Evolutionary conservation across 2,329 filamentous ascomycete species (phyloP).

Genomic region (Fonsecaea multimorphosa): DNA sequence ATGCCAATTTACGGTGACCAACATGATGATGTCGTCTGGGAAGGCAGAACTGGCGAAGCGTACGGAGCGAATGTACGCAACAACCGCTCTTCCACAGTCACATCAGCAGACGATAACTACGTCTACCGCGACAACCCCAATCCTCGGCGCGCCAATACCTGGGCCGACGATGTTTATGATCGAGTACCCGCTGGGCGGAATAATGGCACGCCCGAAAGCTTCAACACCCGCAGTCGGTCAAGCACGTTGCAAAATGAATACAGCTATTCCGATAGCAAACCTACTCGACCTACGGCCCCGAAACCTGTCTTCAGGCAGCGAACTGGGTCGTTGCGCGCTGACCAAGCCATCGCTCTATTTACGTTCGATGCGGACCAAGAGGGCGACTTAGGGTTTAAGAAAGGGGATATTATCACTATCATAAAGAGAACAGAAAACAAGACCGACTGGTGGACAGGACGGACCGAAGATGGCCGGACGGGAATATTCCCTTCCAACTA

Average conservation of each 20-base stretch:
- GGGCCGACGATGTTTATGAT: slow-evolving; percentile 58
- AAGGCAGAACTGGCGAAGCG: slow-evolving; percentile 72
- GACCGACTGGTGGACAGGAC: slow-evolving; percentile 97
- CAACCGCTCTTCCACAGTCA: slow-evolving; percentile 63
- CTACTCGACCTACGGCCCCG: slow-evolving; percentile 80
- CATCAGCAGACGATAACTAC: slow-evolving; percentile 56
- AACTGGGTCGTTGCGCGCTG: slow-evolving; percentile 58
- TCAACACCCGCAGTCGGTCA: slow-evolving; percentile 47
- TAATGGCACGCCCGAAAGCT: slow-evolving; percentile 42
- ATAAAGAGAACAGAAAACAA: slow-evolving; percentile 92
- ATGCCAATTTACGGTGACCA: slow-evolving; percentile 84
- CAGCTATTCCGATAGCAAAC: slow-evolving; percentile 66
- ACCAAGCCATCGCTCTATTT: slow-evolving; percentile 89
- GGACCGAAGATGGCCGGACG: slow-evolving; percentile 74
- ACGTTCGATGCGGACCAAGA: slow-evolving; percentile 94
- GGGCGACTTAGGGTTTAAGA: slow-evolving; percentile 93
- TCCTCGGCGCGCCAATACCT: slow-evolving; percentile 54
- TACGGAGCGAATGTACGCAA: slow-evolving; percentile 70
- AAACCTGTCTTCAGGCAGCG: slow-evolving; percentile 77
- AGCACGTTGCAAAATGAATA: slow-evolving; percentile 56
- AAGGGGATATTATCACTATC: slow-evolving; percentile 94
- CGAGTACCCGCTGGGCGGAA: slow-evolving; percentile 42
- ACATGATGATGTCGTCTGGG: slow-evolving; percentile 84
- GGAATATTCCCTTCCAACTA: slow-evolving; percentile 78
- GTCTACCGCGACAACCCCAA: slow-evolving; percentile 59